A percentile compares a stretch with the other conserved stretches of the same genome.
Conservation (phyloP, 1,139 yeast genomes). For the Protomyces pachydermus region DNA sequence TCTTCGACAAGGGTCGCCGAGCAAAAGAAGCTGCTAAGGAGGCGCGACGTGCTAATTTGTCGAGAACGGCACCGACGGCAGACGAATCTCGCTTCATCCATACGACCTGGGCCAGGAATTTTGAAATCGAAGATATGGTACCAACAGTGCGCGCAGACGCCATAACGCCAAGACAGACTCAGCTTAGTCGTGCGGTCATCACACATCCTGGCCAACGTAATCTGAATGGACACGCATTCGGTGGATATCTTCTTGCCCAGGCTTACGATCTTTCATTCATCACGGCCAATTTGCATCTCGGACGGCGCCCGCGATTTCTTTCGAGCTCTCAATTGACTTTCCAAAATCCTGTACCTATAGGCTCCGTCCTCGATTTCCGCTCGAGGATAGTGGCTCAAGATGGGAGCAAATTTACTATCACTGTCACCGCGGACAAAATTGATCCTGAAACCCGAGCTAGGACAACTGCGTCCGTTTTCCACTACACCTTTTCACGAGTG, state of each 20-base stretch:
- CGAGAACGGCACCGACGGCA: slow-evolving; percentile 20
- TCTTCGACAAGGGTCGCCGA: slow-evolving; percentile 13
- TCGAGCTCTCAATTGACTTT: slow-evolving; percentile 18
- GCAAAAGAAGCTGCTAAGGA: slow-evolving; percentile 11
- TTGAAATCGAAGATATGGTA: slow-evolving; percentile 13
- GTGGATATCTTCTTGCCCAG: slow-evolving; percentile 23
- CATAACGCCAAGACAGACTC: slow-evolving; percentile 20
- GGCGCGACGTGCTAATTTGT: slow-evolving; percentile 10
- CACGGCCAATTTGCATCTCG: slow-evolving; percentile 20
- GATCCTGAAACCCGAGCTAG: slow-evolving; percentile 3
- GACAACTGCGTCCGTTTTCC: slow-evolving; percentile 20
- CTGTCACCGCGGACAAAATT: slow-evolving; percentile 24
- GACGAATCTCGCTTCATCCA: slow-evolving; percentile 16
- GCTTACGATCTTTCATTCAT: slow-evolving; percentile 20
- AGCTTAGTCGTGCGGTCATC: slow-evolving; percentile 13
- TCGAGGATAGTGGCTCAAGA: slow-evolving; percentile 17
- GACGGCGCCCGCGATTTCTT: slow-evolving; percentile 22
- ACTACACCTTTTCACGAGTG: slow-evolving; percentile 15
- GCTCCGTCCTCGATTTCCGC: slow-evolving; percentile 20
- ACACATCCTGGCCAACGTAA: slow-evolving; percentile 24
- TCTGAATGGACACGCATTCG: slow-evolving; percentile 19
- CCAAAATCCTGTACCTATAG: slow-evolving; percentile 25
- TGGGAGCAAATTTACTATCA: slow-evolving; percentile 11
- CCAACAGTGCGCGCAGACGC: slow-evolving; percentile 7
- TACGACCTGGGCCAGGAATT: slow-evolving; percentile 15